Base-by-base conservation (phyloP, 371 early-diverging fungal species). In the Encephalitozoon intestinalis region DNA sequence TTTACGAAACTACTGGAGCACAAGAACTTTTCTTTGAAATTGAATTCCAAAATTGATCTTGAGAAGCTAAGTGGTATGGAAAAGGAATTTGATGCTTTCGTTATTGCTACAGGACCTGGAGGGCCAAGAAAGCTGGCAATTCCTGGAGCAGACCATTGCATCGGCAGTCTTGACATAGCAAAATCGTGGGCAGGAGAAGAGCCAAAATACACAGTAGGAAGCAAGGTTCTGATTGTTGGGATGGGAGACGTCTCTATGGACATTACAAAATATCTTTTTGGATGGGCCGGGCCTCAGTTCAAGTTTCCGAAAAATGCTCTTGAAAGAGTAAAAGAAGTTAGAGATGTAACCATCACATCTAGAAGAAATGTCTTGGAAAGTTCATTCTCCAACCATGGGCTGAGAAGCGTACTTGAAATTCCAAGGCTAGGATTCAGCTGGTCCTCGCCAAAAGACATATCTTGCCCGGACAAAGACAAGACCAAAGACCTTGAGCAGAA, bases 231-330 rank as follows among this genome's bases (percentile, higher is more conserved):
- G 43, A 73, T 80, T n/a, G 25, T 80, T 63, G 81, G 81, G 15
- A 73, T 77, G 74, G 81, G 81, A 65, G 77, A 80, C 43, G 81
- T 80, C 25, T 21, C 81, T 4, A 50, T 80, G 67, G 81, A 80
- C 64, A 18, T 80, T 12, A 6, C 63, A 46, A 67, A 63, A 18
- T 23, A 39, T 67, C 11, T 78, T 46, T 50, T 50, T 46, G 69
- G 69, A 30, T 50, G 31, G 21, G 8, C 7, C 7, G 39, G 49
- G 2, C 1, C 18, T 0, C 66, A 44, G 7, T 58, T 39, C n/a
- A 15, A 28, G 28, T 31, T 37, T 37, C 30, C 31, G 5, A 37
- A 39, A 31, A 53, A 54, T 9, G 25, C 34, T 50, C n/a, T 46
- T 7, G 51, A 34, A 4, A 26, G 25, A 11, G 30, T 63, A 37